Percentiles rank a stretch among this genome's conserved stretches.
Conservation (phyloP, 2,329 filamentous ascomycete species). For the Colletotrichum endophyticum region DNA sequence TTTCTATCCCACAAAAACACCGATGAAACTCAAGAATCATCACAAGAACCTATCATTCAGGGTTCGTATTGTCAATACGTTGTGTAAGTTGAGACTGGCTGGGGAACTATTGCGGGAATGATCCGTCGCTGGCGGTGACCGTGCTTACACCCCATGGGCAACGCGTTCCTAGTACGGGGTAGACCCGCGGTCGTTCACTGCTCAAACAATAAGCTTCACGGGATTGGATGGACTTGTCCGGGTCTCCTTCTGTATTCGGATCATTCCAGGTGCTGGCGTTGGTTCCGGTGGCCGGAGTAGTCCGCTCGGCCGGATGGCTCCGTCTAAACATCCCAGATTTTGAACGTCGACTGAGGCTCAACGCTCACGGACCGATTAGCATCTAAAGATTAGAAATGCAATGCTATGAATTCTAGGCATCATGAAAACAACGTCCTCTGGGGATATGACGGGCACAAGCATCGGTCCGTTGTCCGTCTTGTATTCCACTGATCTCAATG, state of each 20-base stretch:
- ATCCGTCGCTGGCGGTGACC: neutral
- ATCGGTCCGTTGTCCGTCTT: neutral
- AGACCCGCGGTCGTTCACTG: neutral
- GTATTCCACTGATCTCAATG: neutral
- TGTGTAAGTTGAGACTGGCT: neutral
- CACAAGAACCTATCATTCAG: fast-evolving
- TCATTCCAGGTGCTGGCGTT: neutral
- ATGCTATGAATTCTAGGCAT: fast-evolving
- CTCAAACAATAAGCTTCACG: neutral
- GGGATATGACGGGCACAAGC: neutral
- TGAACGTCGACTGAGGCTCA: neutral
- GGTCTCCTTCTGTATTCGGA: neutral
- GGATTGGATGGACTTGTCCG: neutral
- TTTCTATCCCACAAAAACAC: neutral
- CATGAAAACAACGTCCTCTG: neutral
- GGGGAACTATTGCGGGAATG: neutral
- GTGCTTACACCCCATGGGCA: neutral
- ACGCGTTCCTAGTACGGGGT: neutral
- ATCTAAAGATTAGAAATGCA: neutral
- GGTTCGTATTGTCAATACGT: fast-evolving
- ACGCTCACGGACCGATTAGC: neutral
- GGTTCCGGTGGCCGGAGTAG: neutral
- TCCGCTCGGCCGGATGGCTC: neutral
- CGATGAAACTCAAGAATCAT: neutral
- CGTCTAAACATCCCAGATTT: neutral